phyloP scores from a whole-genome alignment of 2,329 filamentous ascomycete species.

The Colletotrichum graminicola region DNA sequence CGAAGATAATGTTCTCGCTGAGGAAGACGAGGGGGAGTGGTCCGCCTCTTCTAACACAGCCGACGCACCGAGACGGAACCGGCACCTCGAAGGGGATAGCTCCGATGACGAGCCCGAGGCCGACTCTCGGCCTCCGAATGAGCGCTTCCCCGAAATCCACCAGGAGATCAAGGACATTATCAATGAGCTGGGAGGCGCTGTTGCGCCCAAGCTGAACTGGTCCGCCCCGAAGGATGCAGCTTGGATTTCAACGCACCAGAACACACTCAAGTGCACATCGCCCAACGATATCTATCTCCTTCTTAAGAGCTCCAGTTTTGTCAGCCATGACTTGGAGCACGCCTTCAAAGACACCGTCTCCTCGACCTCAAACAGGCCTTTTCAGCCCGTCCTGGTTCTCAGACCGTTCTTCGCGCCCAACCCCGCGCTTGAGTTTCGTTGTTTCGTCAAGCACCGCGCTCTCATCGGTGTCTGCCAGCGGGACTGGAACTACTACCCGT shows the following conservation, averaged over 20 bases:
- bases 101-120: constrained; percentile 64
- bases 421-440: constrained; percentile 92
- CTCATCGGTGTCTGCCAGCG: constrained; percentile 89
- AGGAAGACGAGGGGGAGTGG: constrained; percentile 68
- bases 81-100: constrained; percentile 55
- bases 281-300: constrained; percentile 94
- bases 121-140: constrained; percentile 60
- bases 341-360: constrained; percentile 83
- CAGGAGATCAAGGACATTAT: constrained; percentile 82
- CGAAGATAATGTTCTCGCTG: constrained; percentile 67
- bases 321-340: constrained; percentile 94
- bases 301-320: constrained; percentile 93
- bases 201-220: constrained; percentile 97
- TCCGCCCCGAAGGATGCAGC: constrained; percentile 95
- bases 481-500: constrained; percentile 91
- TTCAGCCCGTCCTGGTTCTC: constrained; percentile 85
- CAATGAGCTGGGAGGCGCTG: constrained; percentile 82
- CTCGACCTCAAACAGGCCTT: constrained; percentile 51
- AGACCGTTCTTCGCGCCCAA: constrained; percentile 91
- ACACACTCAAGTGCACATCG: constrained; percentile 90
- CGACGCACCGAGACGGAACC: constrained; percentile 44
- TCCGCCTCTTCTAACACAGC: constrained; percentile 46
- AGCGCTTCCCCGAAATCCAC: constrained; percentile 79
- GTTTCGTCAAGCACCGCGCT: constrained; percentile 87
- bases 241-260: constrained; percentile 86